Conservation (phyloP, 331 rosid species). For the Quercus phellos region DNA sequence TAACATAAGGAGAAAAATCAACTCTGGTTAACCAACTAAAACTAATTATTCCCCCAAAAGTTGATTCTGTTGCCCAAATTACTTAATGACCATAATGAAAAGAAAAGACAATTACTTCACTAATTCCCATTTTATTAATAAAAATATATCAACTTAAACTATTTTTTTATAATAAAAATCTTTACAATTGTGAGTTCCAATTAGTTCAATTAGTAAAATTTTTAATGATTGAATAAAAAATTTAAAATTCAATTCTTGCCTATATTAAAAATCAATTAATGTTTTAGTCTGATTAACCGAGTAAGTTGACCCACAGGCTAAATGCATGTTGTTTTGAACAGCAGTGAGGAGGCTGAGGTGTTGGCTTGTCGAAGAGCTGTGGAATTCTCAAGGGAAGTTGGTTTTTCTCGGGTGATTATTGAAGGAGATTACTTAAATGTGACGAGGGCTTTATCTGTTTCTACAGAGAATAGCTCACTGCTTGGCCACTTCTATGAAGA, state of each 20-base stretch:
- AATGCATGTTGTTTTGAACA: background rate
- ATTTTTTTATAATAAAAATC: no score
- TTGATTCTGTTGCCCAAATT: background rate
- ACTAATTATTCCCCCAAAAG: background rate
- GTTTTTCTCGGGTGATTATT: no score
- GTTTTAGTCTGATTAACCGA: accelerated
- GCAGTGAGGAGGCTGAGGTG: no score
- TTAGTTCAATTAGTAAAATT: accelerated
- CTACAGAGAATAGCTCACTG: no score
- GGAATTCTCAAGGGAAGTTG: no score
- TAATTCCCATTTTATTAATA: background rate
- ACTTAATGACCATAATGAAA: background rate
- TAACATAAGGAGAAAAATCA: background rate
- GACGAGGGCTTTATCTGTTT: no score
- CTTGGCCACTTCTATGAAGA: no score
- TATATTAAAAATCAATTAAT: accelerated
- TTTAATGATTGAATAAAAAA: no score
- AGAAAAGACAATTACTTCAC: background rate
- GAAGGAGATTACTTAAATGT: no score
- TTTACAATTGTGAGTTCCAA: accelerated
- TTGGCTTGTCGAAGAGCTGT: no score
- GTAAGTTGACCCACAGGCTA: no score
- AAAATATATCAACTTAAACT: background rate
- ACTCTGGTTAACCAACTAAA: background rate
- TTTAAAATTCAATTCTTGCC: accelerated